Conservation (phyloP, 345 rosid species). For the Salix arbutifolia region DNA sequence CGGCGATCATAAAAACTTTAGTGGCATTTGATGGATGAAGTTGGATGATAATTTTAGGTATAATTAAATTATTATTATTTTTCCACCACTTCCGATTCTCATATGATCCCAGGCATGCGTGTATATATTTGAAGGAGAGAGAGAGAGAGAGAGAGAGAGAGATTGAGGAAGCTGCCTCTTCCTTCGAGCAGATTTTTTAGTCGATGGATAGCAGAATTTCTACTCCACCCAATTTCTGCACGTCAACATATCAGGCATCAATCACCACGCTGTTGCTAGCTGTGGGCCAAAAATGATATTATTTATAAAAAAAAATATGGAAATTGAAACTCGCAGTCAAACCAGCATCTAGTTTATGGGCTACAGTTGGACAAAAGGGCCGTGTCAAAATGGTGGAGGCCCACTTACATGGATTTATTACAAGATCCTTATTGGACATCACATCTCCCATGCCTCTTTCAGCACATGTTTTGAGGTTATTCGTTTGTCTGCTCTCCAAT, state of each 20-base stretch:
- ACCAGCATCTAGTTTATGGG: constrained; percentile 6
- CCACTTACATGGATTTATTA: constrained; percentile 4
- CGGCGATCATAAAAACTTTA: no score
- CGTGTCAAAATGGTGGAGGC: not conserved
- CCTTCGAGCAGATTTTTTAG: not conserved
- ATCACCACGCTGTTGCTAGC: not conserved
- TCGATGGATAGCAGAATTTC: not conserved
- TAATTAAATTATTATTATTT: no score
- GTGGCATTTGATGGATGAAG: no score
- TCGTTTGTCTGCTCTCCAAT: not conserved
- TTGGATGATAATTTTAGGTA: no score
- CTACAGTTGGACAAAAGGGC: constrained; percentile 11
- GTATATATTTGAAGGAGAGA: no score
- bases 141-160: no score
- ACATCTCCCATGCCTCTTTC: not conserved
- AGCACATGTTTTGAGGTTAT: not conserved
- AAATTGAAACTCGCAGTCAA: not conserved
- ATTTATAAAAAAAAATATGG: not conserved
- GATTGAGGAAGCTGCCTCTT: not conserved
- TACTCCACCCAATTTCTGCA: not conserved
- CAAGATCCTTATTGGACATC: not conserved
- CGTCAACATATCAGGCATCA: not conserved
- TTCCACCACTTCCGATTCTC: no score
- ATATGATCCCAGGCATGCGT: no score
- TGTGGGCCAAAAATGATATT: constrained; percentile 3